Base-by-base conservation (phyloP, 495 filamentous ascomycete genomes). In the Penicillium steckii region DNA sequence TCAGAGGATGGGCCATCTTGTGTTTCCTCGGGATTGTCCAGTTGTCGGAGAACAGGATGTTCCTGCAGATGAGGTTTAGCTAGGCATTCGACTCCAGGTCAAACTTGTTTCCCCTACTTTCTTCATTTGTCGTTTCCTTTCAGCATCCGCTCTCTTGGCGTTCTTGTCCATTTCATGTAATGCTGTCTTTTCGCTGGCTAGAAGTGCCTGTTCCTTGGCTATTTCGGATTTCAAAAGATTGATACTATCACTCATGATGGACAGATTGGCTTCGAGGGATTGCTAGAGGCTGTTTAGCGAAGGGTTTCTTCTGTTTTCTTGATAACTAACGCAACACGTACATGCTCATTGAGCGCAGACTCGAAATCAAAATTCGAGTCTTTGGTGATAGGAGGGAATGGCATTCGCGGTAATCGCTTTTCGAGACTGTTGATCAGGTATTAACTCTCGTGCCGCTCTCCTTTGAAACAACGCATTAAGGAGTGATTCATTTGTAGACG, bases 301-400 rank as follows among this genome's bases (percentile, higher is more conserved):
- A 21, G 8, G 10, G 17, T 41, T 8, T 6, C 3, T n/a, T 8
- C 18, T 10, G 19, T 8, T 6, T 4, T n/a, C 8, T n/a, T 10
- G 19, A 9, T 8, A 23, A 15, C 1, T 12, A 22, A 17, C 23
- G 30, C 3, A 18, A 46, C 6, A 50, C 72, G 30, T 64, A 80
- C 80, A 59, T 82, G 83, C 53, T 80, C 76, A 64, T 83, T 78
- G 8, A 82, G 56, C 18, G 83, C 75, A 55, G 75, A 75, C 46
- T 86, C 82, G 48, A 80, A 79, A 56, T 86, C 79, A 55, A 88
- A 86, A 53, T 78, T 70, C 0, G 74, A 66, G 26, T 81, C 82
- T 50, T 76, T 80, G 4, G 80, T 75, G 37, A 74, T 67, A 7
- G 76, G 80, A 3, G 85, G 84, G 52, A 88, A 84, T 25, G 81